phyloP scores from a whole-genome alignment of 495 filamentous ascomycete species.

The Copromyces sp. region DNA sequence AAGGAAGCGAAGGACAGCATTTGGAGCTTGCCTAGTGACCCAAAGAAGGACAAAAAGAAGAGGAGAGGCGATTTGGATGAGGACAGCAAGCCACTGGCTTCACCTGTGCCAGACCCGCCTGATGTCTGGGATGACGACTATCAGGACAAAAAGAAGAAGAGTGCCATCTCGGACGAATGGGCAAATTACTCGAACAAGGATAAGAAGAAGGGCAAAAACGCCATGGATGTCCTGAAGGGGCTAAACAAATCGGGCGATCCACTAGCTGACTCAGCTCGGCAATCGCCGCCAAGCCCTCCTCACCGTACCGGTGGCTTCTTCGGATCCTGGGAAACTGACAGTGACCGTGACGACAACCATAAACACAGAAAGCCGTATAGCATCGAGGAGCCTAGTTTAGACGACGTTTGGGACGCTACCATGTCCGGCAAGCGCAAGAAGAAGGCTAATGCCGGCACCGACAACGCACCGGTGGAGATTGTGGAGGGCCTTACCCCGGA shows the following conservation, averaged over 20 bases:
- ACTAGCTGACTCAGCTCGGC: slow-evolving; percentile 12
- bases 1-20: slow-evolving; percentile 16
- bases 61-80: slow-evolving; percentile 9
- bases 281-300: slow-evolving; percentile 9
- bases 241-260: slow-evolving; percentile 21
- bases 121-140: slow-evolving; percentile 13
- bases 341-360: slow-evolving; percentile 26
- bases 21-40: slow-evolving; percentile 4
- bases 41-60: slow-evolving; percentile 16
- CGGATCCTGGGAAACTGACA: slow-evolving; percentile 22
- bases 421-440: slow-evolving; percentile 32
- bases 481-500: slow-evolving; percentile 25
- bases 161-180: slow-evolving; percentile 6
- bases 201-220: slow-evolving; percentile 25
- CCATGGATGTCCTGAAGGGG: slow-evolving; percentile 22
- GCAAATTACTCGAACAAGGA: slow-evolving; percentile 11
- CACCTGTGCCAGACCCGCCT: slow-evolving; percentile 19
- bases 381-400: slow-evolving; percentile 32
- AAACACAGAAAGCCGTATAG: slow-evolving; percentile 23
- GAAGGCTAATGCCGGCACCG: slow-evolving; percentile 28
- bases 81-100: slow-evolving; percentile 6
- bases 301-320: slow-evolving; percentile 21
- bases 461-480: slow-evolving; percentile 31
- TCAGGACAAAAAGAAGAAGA: slow-evolving; percentile 27
- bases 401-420: slow-evolving; percentile 30